Evolutionary conservation across 495 filamentous ascomycete genomes (phyloP).

Genomic region (Aspergillus mulundensis): DNA sequence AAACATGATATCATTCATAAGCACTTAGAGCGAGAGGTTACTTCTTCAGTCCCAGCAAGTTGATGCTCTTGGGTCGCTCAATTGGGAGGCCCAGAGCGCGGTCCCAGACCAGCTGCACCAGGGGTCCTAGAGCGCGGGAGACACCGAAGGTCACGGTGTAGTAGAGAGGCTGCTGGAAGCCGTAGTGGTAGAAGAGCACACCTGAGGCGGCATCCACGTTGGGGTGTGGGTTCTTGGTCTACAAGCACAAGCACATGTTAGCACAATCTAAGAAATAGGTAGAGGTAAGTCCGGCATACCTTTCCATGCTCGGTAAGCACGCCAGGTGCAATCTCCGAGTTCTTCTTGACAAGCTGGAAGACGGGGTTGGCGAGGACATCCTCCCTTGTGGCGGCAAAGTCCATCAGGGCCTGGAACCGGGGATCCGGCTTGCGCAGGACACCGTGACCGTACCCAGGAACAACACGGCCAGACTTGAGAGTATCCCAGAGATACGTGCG

Average conservation of each 20-base stretch:
- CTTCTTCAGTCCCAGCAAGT: slow-evolving; percentile 72
- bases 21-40: slow-evolving; percentile 12
- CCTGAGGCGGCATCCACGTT: slow-evolving; percentile 92
- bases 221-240: slow-evolving; percentile 97
- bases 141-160: slow-evolving; percentile 98
- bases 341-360: slow-evolving; percentile 89
- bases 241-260: slow-evolving; percentile 2
- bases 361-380: slow-evolving; percentile 84
- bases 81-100: slow-evolving; percentile 92
- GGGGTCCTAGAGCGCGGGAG: slow-evolving; percentile 80
- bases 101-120: slow-evolving; percentile 96
- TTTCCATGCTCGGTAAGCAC: slow-evolving; percentile 93
- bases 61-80: slow-evolving; percentile 96
- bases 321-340: slow-evolving; percentile 72
- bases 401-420: slow-evolving; percentile 92
- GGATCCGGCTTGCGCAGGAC: slow-evolving; percentile 97
- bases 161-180: slow-evolving; percentile 93
- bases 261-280: not conserved
- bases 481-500: slow-evolving; percentile 87
- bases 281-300: slow-evolving; percentile 27
- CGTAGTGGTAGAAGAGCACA: slow-evolving; percentile 95
- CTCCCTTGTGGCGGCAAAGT: slow-evolving; percentile 80
- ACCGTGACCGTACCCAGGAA: slow-evolving; percentile 97
- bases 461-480: slow-evolving; percentile 88
- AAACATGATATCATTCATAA: not conserved